Percentiles rank a stretch among this genome's conserved stretches.
Evolutionary conservation across 345 rosid species (phyloP).

Genomic region (Populus tremula): DNA sequence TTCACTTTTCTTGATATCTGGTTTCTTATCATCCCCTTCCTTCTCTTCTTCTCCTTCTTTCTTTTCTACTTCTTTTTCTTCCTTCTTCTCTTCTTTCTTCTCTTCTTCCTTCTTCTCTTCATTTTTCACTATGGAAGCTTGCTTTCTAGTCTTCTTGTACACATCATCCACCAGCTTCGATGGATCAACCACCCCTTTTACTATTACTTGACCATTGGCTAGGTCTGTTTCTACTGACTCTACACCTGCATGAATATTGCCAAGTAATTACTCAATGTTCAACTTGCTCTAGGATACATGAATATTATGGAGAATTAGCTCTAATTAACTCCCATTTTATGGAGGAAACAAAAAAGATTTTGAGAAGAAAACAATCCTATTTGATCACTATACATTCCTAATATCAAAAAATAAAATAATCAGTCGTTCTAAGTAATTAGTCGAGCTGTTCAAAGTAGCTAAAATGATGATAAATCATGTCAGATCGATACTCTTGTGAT

Average conservation of each 20-base stretch:
- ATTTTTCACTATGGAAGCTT: slow-evolving; percentile 47
- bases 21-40: slow-evolving; percentile 30
- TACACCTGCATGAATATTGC: slow-evolving; percentile 39
- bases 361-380: too few relatives aligned
- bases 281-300: too few relatives aligned
- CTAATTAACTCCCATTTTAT: too few relatives aligned
- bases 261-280: not conserved
- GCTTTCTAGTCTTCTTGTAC: slow-evolving; percentile 52
- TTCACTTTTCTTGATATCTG: slow-evolving; percentile 44
- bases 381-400: too few relatives aligned
- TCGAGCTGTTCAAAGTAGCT: too few relatives aligned
- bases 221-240: slow-evolving; percentile 57
- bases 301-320: too few relatives aligned
- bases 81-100: slow-evolving; percentile 21
- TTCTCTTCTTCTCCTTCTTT: slow-evolving; percentile 20
- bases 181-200: slow-evolving; percentile 58
- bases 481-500: too few relatives aligned
- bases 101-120: slow-evolving; percentile 48
- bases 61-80: slow-evolving; percentile 20
- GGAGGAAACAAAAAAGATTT: too few relatives aligned
- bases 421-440: too few relatives aligned
- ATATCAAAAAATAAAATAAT: too few relatives aligned
- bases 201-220: slow-evolving; percentile 38
- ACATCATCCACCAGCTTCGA: slow-evolving; percentile 41
- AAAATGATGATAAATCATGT: too few relatives aligned